These are phyloP conservation scores for Solanum hybrid DNA, from an alignment of 305 asterid species.

Conservation along the genomic window DNA sequence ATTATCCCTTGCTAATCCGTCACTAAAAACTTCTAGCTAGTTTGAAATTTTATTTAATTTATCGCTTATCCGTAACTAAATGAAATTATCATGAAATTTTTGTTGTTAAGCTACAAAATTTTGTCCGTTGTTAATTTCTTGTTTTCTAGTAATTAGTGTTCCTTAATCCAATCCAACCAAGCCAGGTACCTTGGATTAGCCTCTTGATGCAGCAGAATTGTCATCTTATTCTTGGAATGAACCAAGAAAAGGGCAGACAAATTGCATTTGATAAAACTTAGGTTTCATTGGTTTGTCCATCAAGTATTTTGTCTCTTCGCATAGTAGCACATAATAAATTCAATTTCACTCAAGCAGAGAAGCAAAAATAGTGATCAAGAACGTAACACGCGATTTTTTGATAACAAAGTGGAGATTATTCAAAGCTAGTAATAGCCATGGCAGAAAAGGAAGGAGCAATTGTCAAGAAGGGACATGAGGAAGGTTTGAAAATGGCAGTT, in stretches of 20 bases:
- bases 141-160: neutral
- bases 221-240: neutral
- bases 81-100: neutral
- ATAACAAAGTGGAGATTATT: neutral
- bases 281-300: slow-evolving; percentile 22
- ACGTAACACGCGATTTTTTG: neutral
- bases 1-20: neutral
- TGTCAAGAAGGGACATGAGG: slow-evolving; percentile 47
- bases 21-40: neutral
- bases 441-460: slow-evolving; percentile 53
- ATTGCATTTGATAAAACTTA: neutral
- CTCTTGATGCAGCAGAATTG: neutral
- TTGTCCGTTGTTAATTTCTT: too few species aligned
- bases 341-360: neutral
- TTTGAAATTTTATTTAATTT: neutral
- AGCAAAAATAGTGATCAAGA: neutral
- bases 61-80: neutral
- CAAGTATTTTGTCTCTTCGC: neutral
- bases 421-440: slow-evolving; percentile 19
- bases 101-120: neutral
- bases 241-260: neutral
- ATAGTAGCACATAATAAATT: neutral
- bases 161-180: neutral
- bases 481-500: slow-evolving; percentile 46
- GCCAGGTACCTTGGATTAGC: neutral